Base-by-base conservation (phyloP, 768 basidiomycete genomes). In the Boletales sp. region DNA sequence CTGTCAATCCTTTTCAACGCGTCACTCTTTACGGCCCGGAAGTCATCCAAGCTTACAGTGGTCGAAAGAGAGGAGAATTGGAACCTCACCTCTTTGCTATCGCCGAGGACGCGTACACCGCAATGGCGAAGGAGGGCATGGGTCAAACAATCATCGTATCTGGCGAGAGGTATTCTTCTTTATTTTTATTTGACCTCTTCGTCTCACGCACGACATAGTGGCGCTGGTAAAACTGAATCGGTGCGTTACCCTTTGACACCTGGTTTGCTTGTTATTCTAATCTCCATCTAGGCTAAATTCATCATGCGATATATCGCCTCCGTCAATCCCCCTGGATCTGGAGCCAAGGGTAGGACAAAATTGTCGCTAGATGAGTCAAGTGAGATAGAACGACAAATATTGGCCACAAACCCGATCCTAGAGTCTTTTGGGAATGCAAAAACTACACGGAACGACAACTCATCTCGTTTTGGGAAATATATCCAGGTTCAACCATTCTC, bases 341-440 rank as follows among this genome's bases (percentile, higher is more conserved):
- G 73, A 59, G 66, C 77, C 48, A 83, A 84, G 68, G 65, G 75
- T 5, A 88, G 78, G 65, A 81, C 84, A 9, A 88, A 91, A 60
- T 73, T 80, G 44, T 84, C 87, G 11, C 68, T 89, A 43, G 93
- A 89, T 62, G 92, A 87, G 56, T 88, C 89, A 3, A 94, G 87
- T 66, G 96, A 97, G 70, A 93, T 94, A 56, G 96, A 99, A 67
- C 83, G 86, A 43, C 96, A 98, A 70, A 99, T 99, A 52, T 75
- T 99, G 48, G 96, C 96, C 28, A 97, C 95, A n/a, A 99, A 99
- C 68, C 96, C 96, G 19, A 98, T 96, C 61, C 85, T 99, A 55
- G 96, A 99, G 71, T 90, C 96, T 0, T 98, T 99, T 59, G 96
- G 96, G 57, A 99, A 99, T 70, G 96, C 96, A 19, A 99, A 99